Evolutionary conservation across 2,329 filamentous ascomycete genomes (phyloP), one percentile per base, ranked within the genome.

Genomic region (Fusarium burgessii): DNA sequence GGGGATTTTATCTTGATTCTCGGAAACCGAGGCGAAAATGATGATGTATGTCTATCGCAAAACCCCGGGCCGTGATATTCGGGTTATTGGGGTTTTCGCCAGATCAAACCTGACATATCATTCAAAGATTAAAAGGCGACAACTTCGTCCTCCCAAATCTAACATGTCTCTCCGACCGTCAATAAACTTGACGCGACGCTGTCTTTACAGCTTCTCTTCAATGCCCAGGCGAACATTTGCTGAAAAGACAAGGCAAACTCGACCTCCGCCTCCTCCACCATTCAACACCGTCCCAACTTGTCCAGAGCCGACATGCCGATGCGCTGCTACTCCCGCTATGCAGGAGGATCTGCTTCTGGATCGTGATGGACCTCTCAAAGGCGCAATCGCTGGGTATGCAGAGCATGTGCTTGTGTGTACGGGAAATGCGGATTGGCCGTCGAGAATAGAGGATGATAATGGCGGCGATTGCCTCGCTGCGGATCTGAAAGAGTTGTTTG

Each of bases 391-490:
- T 4, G 84, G 87, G 2, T 97, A 97, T 78, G 86, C 90, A 2
- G 91, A 97, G 80, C 94, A 98, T 74, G 88, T 98, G 6, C 81
- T 98, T 13, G 86, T 98, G 17, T 95, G 92, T 68, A 97, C 94
- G 0, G 94, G 93, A 7, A 89, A 90, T 66, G 82, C 86, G 33
- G 93, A 97, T 81, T 98, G 95, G 95, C 84, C 86, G 32, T 95
- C 92, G 77, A 88, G 89, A 62, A 97, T 98, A 68, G 94, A 97
- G 78, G 91, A 97, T 27, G 94, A 97, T 65, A 89, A 91, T 74
- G 87, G 81, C 76, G 88, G 84, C 18, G 86, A 90, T 72, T 91
- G 91, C 72, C 79, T 95, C 20, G 90, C 91, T 9, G 89, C 91
- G 40, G 90, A 93, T 59, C 79, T 98, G 63, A 95, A 93, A 78